Evolutionary conservation across 768 basidiomycete species (phyloP).

Genomic region (Coprinopsis strossmayeri): DNA sequence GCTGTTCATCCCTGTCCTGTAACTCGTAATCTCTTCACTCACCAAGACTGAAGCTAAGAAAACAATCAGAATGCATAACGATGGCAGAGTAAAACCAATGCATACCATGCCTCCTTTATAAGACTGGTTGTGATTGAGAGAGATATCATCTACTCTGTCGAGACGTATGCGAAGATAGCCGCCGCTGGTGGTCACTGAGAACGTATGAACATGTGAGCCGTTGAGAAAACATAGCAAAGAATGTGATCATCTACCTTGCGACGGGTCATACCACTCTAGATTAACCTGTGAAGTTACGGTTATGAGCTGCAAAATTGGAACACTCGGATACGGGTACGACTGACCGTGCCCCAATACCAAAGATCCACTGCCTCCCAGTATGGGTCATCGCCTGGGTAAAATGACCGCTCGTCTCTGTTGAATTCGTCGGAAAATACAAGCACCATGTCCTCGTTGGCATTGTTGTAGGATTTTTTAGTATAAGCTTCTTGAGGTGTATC

Average conservation of each 20-base stretch:
- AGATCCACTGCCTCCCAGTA: constrained; percentile 44
- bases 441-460: constrained; percentile 34
- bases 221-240: constrained; percentile 3
- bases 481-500: constrained; percentile 54
- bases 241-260: constrained; percentile 16
- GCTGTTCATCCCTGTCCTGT: too few species aligned
- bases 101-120: constrained; percentile 42
- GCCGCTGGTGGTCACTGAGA: constrained; percentile 43
- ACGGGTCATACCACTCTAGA: constrained; percentile 67
- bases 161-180: constrained; percentile 68
- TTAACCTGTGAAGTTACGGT: constrained; percentile 42
- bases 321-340: constrained; percentile 18
- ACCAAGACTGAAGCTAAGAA: constrained; percentile 26
- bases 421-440: constrained; percentile 73
- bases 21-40: too few species aligned
- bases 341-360: constrained; percentile 50
- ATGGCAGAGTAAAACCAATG: constrained; percentile 10
- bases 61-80: neutral
- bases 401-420: constrained; percentile 53
- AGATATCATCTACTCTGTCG: constrained; percentile 35
- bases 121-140: constrained; percentile 51
- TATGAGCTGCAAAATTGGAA: neutral
- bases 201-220: neutral
- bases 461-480: constrained; percentile 42
- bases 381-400: constrained; percentile 55